Evolutionary conservation across 495 filamentous ascomycete species (phyloP), one percentile per base, ranked within the genome.

Genomic region (Umbilicaria muhlenbergii): DNA sequence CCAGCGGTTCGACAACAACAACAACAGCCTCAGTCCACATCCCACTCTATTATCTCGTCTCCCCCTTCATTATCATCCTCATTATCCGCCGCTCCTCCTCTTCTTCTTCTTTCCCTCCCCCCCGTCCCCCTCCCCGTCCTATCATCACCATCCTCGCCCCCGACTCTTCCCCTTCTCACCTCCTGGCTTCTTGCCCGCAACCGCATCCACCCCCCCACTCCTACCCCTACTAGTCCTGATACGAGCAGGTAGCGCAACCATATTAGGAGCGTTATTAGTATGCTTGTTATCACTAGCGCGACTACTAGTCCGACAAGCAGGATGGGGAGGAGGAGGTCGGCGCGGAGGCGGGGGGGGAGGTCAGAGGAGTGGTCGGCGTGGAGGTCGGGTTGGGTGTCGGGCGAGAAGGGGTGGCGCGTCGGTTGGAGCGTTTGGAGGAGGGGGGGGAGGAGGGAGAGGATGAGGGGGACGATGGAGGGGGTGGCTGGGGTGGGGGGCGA

Each of bases 41-140:
- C n/a, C n/a, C n/a, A n/a, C n/a, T n/a, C n/a, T n/a, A n/a, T n/a
- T n/a, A n/a, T n/a, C n/a, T n/a, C n/a, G n/a, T 34, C 31, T 14
- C 17, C 18, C 18, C 7, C 31, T 3, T 24, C 36, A 28, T 13
- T 11, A 19, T 34, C 33, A 17, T 31, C 21, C 34, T 41, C 7
- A 1, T 28, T 34, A 38, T 38, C 34, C 37, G 5, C 14, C 42
- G 36, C 21, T 11, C 3, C 24, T 38, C 53, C 53, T 11, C 44
- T 47, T 11, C 53, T 47, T 11, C 32, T 42, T 0, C 53, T 50
- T 47, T 52, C 18, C 13, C 50, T 41, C 38, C 39, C 48, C 36
- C 34, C 17, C 49, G 36, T 19, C 38, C 52, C 2, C 41, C 36
- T 40, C 32, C 15, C 36, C 28, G 24, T 19, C 39, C 43, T 14